A percentile compares a stretch with the other conserved stretches of the same genome.
These are phyloP conservation scores for Zasmidium cellare DNA, from an alignment of 2,329 filamentous ascomycete species.

Conservation along the genomic window DNA sequence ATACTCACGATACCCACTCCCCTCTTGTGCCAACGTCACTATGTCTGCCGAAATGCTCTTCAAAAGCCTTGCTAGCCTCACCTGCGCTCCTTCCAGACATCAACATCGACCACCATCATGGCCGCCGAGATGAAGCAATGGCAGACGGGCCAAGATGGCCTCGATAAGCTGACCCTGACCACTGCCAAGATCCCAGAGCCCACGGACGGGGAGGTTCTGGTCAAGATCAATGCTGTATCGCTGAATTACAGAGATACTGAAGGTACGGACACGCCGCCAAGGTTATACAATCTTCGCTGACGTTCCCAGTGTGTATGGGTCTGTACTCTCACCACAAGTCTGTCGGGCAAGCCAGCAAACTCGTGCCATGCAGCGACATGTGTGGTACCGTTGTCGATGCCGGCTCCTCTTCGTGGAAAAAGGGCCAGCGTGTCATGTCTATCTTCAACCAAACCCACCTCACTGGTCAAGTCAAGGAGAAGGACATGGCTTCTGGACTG, in stretches of 20 bases:
- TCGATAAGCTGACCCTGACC: conserved; percentile 41
- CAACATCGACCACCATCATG: neutral
- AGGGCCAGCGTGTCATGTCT: conserved; percentile 66
- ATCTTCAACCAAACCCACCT: conserved; percentile 62
- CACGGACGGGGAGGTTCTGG: conserved; percentile 48
- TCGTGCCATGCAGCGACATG: conserved; percentile 71
- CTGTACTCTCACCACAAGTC: conserved; percentile 59
- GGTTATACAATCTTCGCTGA: neutral
- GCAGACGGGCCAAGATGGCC: conserved; percentile 44
- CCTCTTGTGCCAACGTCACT: neutral
- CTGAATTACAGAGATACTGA: conserved; percentile 57
- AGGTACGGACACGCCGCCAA: conserved; percentile 26
- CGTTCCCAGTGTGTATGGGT: conserved; percentile 59
- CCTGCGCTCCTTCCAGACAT: neutral
- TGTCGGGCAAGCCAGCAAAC: conserved; percentile 40
- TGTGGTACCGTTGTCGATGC: conserved; percentile 60
- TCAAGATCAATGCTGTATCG: conserved; percentile 54
- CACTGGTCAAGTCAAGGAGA: conserved; percentile 59
- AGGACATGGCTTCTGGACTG: conserved; percentile 58
- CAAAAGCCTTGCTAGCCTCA: neutral
- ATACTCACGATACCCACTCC: neutral
- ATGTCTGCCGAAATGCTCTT: neutral
- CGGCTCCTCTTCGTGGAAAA: conserved; percentile 51
- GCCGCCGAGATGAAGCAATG: conserved; percentile 29
- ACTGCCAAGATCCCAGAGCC: conserved; percentile 37